Percentiles rank a stretch among this genome's conserved stretches.
Evolutionary conservation across 768 basidiomycete genomes (phyloP).

Genomic region (Russula abietina): DNA sequence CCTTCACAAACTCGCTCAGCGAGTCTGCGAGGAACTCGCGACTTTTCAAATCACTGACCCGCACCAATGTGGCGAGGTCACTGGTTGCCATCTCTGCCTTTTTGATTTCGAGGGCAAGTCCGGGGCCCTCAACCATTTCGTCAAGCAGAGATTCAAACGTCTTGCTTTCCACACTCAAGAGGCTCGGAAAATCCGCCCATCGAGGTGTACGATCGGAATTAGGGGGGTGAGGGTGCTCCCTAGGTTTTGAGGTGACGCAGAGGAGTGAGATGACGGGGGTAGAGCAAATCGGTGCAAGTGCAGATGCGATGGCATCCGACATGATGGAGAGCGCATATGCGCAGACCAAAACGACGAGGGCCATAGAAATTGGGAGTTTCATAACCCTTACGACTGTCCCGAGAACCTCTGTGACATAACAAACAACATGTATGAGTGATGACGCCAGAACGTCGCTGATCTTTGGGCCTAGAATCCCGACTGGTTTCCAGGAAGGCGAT

Average conservation of each 20-base stretch:
- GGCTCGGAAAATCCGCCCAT: slow-evolving; percentile 56
- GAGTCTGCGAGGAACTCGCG: slow-evolving; percentile 50
- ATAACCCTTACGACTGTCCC: slow-evolving; percentile 44
- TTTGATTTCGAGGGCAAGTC: slow-evolving; percentile 61
- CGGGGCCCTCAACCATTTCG: slow-evolving; percentile 51
- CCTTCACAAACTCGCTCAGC: slow-evolving; percentile 49
- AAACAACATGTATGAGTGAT: background rate
- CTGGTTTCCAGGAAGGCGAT: background rate
- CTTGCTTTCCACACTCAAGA: slow-evolving; percentile 54
- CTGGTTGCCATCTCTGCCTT: slow-evolving; percentile 71
- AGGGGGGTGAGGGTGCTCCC: slow-evolving; percentile 12
- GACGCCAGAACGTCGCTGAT: background rate
- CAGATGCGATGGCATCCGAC: slow-evolving; percentile 39
- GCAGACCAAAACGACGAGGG: slow-evolving; percentile 49
- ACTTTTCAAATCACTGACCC: slow-evolving; percentile 54
- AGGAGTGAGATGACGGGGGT: slow-evolving; percentile 58
- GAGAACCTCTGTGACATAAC: slow-evolving; percentile 47
- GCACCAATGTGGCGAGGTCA: slow-evolving; percentile 60
- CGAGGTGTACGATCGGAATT: slow-evolving; percentile 27
- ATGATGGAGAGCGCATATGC: slow-evolving; percentile 40
- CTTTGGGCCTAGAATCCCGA: no score
- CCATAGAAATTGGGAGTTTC: slow-evolving; percentile 48
- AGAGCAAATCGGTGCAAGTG: slow-evolving; percentile 54
- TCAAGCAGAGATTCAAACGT: slow-evolving; percentile 59
- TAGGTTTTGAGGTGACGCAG: slow-evolving; percentile 18